A percentile compares a stretch with the other conserved stretches of the same genome.
phyloP scores from a whole-genome alignment of 2,329 filamentous ascomycete species.

The Westerdykella sp. region DNA sequence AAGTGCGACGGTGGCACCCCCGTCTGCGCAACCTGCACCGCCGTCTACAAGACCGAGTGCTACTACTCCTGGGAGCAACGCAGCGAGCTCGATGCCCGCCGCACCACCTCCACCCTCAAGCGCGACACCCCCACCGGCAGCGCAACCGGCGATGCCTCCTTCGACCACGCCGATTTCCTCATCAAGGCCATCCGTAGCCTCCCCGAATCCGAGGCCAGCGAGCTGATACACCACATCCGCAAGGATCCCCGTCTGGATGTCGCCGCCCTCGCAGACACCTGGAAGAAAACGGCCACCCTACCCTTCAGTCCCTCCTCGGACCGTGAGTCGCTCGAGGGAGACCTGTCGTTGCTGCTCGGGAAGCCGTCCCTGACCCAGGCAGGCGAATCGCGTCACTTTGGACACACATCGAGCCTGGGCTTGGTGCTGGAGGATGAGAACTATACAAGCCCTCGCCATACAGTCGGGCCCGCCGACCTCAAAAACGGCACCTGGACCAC shows the following conservation, averaged over 20 bases:
- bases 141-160: slow-evolving; percentile 3
- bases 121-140: slow-evolving; percentile 21
- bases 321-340: slow-evolving; percentile 27
- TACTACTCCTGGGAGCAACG: slow-evolving; percentile 41
- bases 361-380: slow-evolving; percentile 29
- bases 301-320: slow-evolving; percentile 16
- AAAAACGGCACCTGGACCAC: slow-evolving; percentile 50
- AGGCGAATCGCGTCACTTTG: slow-evolving; percentile 34
- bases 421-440: slow-evolving; percentile 34
- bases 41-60: slow-evolving; percentile 48
- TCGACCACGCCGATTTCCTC: slow-evolving; percentile 32
- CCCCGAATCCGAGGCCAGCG: slow-evolving; percentile 41
- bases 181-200: slow-evolving; percentile 40
- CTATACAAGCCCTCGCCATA: slow-evolving; percentile 14
- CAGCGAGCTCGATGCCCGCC: slow-evolving; percentile 30
- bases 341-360: slow-evolving; percentile 34
- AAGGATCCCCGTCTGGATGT: slow-evolving; percentile 37
- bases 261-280: slow-evolving; percentile 36
- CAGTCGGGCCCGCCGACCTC: slow-evolving; percentile 11
- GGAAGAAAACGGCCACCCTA: slow-evolving; percentile 36
- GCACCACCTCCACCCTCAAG: slow-evolving; percentile 14
- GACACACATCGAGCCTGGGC: slow-evolving; percentile 34
- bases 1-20: slow-evolving; percentile 49
- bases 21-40: slow-evolving; percentile 46
- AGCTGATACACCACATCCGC: slow-evolving; percentile 41